Percentiles rank a stretch among this genome's conserved stretches.
Evolutionary conservation across 805 yeast species (phyloP).

Genomic region (Nakazawaea wyomingensis): DNA sequence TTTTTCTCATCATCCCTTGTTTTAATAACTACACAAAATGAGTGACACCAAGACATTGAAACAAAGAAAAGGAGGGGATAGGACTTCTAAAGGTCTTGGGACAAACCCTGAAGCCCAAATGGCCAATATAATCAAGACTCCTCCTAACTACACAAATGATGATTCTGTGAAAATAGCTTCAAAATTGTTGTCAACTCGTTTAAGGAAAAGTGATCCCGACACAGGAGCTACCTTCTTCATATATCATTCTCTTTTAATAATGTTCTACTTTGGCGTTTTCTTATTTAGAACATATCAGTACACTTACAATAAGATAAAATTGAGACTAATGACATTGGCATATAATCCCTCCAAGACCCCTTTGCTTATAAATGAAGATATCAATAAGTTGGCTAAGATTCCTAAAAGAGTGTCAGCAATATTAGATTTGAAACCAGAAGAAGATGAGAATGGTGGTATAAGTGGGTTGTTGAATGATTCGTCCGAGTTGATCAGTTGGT

Average conservation of each 20-base stretch:
- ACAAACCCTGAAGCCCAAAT: not conserved
- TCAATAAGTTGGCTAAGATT: constrained; percentile 61
- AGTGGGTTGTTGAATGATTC: constrained; percentile 75
- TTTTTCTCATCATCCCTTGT: not conserved
- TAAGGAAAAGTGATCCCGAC: not conserved
- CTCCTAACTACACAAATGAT: not conserved
- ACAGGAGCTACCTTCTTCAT: constrained; percentile 24
- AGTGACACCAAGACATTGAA: not conserved
- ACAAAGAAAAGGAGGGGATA: no score
- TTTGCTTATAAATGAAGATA: constrained; percentile 80
- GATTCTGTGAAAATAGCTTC: not conserved
- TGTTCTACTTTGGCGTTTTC: constrained; percentile 52
- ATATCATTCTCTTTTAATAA: constrained; percentile 45
- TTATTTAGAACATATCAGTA: constrained; percentile 48
- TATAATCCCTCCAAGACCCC: constrained; percentile 76
- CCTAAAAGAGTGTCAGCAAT: constrained; percentile 77
- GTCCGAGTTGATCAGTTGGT: constrained; percentile 81
- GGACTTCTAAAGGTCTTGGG: no score
- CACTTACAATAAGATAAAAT: constrained; percentile 43
- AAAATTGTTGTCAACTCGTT: not conserved
- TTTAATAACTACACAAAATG: not conserved
- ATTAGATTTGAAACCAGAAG: constrained; percentile 65
- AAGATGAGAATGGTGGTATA: constrained; percentile 85
- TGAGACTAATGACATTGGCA: constrained; percentile 56
- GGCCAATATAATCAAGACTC: not conserved